Evolutionary conservation across 768 basidiomycete genomes (phyloP).

Genomic region (Amanita inopinata): DNA sequence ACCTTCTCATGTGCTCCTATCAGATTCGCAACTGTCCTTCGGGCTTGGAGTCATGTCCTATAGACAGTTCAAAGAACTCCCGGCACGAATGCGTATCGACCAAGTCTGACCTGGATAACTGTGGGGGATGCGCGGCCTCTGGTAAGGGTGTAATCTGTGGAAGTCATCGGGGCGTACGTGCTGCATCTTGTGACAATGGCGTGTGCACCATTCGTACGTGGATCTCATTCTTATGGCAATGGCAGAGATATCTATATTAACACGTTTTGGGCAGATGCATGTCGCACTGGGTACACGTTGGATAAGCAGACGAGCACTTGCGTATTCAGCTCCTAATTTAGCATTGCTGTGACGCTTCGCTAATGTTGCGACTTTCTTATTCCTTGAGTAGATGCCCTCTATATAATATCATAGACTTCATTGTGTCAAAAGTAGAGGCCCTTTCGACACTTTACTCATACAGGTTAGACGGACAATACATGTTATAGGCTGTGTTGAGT

Average conservation of each 20-base stretch:
- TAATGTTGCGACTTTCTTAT: too few relatives aligned
- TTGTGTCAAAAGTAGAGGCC: too few relatives aligned
- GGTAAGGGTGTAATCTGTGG: constrained; percentile 14
- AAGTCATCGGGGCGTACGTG: constrained; percentile 11
- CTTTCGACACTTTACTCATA: too few relatives aligned
- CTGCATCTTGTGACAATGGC: constrained; percentile 12
- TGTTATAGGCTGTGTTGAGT: too few relatives aligned
- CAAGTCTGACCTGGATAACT: constrained; percentile 13
- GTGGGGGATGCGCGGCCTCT: constrained; percentile 14
- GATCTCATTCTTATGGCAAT: background rate
- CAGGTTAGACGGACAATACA: too few relatives aligned
- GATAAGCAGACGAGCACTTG: background rate
- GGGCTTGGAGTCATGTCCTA: constrained; percentile 11
- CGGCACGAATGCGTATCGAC: constrained; percentile 14
- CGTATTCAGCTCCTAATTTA: too few relatives aligned
- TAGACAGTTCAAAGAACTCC: background rate
- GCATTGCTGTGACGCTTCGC: too few relatives aligned
- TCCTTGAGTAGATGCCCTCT: too few relatives aligned
- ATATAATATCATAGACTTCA: too few relatives aligned
- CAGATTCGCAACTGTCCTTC: constrained; percentile 6
- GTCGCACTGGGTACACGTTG: constrained; percentile 1
- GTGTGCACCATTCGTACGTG: constrained; percentile 14
- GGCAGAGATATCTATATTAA: too few relatives aligned
- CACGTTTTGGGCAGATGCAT: background rate
- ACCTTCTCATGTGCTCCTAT: background rate